Percentiles rank a stretch among this genome's conserved stretches.
Evolutionary conservation across 2,329 filamentous ascomycete genomes (phyloP).

Genomic region (Lomentospora prolificans): DNA sequence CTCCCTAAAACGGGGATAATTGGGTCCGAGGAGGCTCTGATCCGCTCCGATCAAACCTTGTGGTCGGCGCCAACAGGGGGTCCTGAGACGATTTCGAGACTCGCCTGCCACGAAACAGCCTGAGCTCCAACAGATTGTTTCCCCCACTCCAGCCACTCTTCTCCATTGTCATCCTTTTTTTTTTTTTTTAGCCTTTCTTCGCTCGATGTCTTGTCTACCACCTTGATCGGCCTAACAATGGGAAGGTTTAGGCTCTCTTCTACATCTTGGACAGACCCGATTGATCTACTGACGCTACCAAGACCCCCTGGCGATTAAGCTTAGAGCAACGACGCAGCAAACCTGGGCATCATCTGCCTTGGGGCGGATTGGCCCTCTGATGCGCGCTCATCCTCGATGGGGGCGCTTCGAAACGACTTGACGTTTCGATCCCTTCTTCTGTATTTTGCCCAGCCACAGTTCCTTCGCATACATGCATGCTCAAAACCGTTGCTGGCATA

Average conservation of each 20-base stretch:
- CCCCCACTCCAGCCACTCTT: neutral
- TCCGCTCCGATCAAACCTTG: conserved; percentile 7
- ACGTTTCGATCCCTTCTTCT: neutral
- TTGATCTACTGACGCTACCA: neutral
- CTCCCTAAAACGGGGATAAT: too few species aligned
- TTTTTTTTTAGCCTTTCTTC: neutral
- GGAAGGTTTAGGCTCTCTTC: neutral
- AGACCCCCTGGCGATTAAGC: neutral
- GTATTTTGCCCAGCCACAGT: neutral
- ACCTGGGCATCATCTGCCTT: neutral
- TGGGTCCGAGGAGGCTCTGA: neutral
- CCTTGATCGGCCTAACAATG: neutral
- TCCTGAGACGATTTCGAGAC: conserved; percentile 6
- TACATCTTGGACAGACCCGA: neutral
- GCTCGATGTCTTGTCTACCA: neutral
- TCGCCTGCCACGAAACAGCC: conserved; percentile 1
- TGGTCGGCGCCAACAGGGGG: neutral
- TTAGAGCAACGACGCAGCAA: neutral
- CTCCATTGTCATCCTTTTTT: neutral
- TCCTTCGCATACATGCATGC: neutral
- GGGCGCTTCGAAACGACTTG: neutral
- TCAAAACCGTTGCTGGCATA: too few species aligned
- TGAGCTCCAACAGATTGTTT: neutral
- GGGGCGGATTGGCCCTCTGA: neutral
- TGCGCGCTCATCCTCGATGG: neutral